Conservation (phyloP, 441 rosid species). For the Eruca vesicaria region DNA sequence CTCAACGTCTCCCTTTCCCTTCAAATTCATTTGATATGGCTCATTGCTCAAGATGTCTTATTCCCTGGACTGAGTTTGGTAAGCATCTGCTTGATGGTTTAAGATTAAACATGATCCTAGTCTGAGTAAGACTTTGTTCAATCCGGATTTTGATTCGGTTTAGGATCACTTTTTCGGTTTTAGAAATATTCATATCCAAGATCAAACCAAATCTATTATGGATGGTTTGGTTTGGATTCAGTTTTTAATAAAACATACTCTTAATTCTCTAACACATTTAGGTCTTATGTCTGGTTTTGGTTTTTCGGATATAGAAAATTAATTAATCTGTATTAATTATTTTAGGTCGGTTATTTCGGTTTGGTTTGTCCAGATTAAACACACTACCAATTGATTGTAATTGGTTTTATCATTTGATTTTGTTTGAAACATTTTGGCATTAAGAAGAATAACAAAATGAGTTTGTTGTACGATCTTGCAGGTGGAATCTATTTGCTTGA, state of each 20-base stretch:
- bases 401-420: neutral
- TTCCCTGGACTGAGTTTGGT: slow-evolving; percentile 74
- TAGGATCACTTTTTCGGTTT: neutral
- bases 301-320: neutral
- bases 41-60: slow-evolving; percentile 93
- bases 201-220: neutral
- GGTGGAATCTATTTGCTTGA: slow-evolving; percentile 79
- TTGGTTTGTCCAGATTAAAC: neutral
- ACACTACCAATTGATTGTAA: neutral
- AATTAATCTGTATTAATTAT: neutral
- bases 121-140: neutral
- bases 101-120: neutral
- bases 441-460: neutral
- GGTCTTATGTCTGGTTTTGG: neutral
- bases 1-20: slow-evolving; percentile 88
- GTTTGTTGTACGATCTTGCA: slow-evolving; percentile 28
- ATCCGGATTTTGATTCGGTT: neutral
- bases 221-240: neutral
- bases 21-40: slow-evolving; percentile 91
- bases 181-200: neutral
- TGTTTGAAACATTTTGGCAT: neutral
- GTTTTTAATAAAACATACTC: neutral
- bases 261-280: neutral
- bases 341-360: neutral
- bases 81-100: neutral